Percentiles rank a stretch among this genome's conserved stretches.
phyloP scores from a whole-genome alignment of 2,329 filamentous ascomycete genomes.

The Stagonosporopsis chrysanthemi region DNA sequence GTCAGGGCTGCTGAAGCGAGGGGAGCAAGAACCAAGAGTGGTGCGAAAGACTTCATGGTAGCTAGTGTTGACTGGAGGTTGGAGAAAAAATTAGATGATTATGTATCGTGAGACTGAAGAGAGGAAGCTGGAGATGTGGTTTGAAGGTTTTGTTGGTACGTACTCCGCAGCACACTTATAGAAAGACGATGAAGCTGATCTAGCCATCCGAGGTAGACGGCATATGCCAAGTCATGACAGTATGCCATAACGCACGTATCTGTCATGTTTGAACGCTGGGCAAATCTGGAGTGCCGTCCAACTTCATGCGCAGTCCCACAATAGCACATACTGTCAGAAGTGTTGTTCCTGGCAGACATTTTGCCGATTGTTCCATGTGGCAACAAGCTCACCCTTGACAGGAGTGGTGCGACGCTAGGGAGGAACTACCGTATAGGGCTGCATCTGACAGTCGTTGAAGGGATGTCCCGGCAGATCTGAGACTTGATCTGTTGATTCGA shows the following conservation, averaged over 20 bases:
- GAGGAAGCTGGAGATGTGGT: background rate
- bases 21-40: constrained; percentile 21
- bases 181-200: background rate
- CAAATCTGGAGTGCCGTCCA: constrained; percentile 13
- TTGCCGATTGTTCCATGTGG: constrained; percentile 14
- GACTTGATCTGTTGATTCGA: constrained; percentile 6
- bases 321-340: constrained; percentile 13
- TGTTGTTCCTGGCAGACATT: background rate
- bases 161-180: constrained; percentile 5
- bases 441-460: constrained; percentile 17
- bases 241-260: background rate
- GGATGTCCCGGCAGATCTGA: constrained; percentile 14
- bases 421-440: constrained; percentile 17
- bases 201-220: constrained; percentile 2
- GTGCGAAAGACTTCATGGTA: constrained; percentile 27
- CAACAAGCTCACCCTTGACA: constrained; percentile 8
- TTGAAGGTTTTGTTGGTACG: background rate
- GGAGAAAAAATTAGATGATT: constrained; percentile 1
- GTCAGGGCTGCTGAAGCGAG: constrained; percentile 30
- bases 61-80: background rate
- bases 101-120: background rate
- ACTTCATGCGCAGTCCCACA: constrained; percentile 26
- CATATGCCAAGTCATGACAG: background rate
- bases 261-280: constrained; percentile 26
- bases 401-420: constrained; percentile 5